Evolutionary conservation across 75 land plant genomes (phyloP), one percentile per base, ranked within the genome.

Genomic region (Selaginella tamariscina): DNA sequence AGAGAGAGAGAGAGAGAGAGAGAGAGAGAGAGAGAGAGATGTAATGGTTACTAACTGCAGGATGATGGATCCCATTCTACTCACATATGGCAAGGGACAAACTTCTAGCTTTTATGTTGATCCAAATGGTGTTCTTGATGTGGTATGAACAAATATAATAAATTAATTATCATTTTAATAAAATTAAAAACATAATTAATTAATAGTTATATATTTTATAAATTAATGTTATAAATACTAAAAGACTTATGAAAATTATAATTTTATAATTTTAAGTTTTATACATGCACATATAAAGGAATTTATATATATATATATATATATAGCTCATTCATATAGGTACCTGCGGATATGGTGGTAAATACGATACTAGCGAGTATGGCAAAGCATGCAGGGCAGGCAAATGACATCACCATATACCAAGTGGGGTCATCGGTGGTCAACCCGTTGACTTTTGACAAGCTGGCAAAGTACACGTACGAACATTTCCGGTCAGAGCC

Each of bases 261-360:
- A 27, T 33, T 18, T 60, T 32, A 68, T n/a, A n/a, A n/a, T n/a
- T n/a, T n/a, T n/a, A n/a, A n/a, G n/a, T n/a, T n/a, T n/a, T n/a
- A n/a, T n/a, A n/a, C n/a, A n/a, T n/a, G n/a, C n/a, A n/a, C n/a
- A n/a, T n/a, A n/a, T n/a, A n/a, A n/a, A n/a, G n/a, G n/a, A n/a
- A n/a, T n/a, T n/a, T n/a, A n/a, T n/a, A n/a, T n/a, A n/a, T n/a
- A n/a, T n/a, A n/a, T n/a, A n/a, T n/a, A n/a, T n/a, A 39, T 15
- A 5, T 39, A 15, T 15, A 15, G 5, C 11, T 5, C 5, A 39
- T 39, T 33, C 32, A 15, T 56, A 33, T 67, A 91, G 97, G 86
- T 91, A 0, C 97, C 97, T 24, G 97, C 85, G 27, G 97, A 91
- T 68, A 85, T 91, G 93, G 97, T 91, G 1, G 97, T 86, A 1